Base-by-base conservation (phyloP, 2,329 filamentous ascomycete genomes). In the Neofusicoccum sp. region DNA sequence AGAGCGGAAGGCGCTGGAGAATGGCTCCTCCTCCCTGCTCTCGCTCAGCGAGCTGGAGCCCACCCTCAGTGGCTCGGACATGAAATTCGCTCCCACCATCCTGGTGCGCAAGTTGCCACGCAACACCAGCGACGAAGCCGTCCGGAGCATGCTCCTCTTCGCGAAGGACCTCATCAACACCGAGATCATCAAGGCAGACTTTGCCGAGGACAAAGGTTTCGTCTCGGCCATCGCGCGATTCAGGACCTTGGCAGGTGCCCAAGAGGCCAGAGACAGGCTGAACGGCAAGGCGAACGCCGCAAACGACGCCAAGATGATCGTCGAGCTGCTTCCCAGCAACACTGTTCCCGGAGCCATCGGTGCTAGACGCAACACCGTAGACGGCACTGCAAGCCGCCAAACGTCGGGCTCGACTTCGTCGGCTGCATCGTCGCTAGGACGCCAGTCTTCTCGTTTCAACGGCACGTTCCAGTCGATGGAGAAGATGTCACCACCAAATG, bases 91-190 rank as follows among this genome's bases (percentile, higher is more conserved):
- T 29, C 71, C 71, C 22, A 71, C 75, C n/a, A 78, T 89, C 65
- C 73, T 86, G 62, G 80, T 89, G 76, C 85, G 85, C 70, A 85
- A 83, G 68, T 78, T 89, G 12, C 85, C 86, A 3, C 81, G 79
- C 64, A 86, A 82, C 71, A 87, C 83, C 47, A 85, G 81, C 69
- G 75, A 79, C 56, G 86, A 88, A 66, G 79, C 83, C 16, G 79
- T 89, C 62, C 81, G 83, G 67, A 86, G 84, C 71, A 87, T 89
- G 79, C 78, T 89, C 5, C 78, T 88, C n/a, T 89, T 89, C 68
- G 85, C 86, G 22, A 85, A 86, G 68, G 85, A 88, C 66, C 79
- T 88, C 54, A 76, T 87, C 54, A 83, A 87, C 66, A 83, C 82
- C 62, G 83, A 86, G 60, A 82, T 89, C 65, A 77, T 88, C 14